Conservation (phyloP, 2,329 filamentous ascomycete genomes). For the Hawksworthiomyces lignivorus region DNA sequence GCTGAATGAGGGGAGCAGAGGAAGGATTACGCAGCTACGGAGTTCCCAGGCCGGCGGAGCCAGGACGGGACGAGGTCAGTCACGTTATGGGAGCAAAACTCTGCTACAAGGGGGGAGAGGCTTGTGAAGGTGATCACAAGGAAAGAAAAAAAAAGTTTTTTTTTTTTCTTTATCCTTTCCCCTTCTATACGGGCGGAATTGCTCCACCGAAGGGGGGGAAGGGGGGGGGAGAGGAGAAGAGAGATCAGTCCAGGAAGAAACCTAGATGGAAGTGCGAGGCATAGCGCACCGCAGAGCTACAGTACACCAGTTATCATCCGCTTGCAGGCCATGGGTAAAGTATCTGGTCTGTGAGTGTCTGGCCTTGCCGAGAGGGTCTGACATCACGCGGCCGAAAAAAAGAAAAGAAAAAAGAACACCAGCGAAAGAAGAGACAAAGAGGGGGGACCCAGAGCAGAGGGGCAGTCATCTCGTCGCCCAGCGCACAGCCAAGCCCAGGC, state of each 20-base stretch:
- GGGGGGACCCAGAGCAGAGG: not conserved
- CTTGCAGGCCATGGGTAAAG: too few species aligned
- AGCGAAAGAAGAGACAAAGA: not conserved
- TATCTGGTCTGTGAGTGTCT: too few species aligned
- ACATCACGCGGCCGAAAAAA: too few species aligned
- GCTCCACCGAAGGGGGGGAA: constrained; percentile 1
- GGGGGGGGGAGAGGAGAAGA: not conserved
- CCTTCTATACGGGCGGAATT: not conserved
- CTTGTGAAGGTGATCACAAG: constrained; percentile 13
- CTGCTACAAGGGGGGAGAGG: too few species aligned
- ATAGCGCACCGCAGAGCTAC: too few species aligned
- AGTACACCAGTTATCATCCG: too few species aligned
- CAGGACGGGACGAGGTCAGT: too few species aligned
- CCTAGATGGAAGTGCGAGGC: too few species aligned
- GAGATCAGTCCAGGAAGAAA: too few species aligned
- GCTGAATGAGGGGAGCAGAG: not conserved
- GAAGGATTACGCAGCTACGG: not conserved
- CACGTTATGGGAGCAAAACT: too few species aligned
- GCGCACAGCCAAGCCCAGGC: constrained; percentile 1
- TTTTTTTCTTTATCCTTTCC: not conserved
- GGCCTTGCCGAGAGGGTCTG: too few species aligned
- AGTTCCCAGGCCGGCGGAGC: too few species aligned
- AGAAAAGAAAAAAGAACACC: not conserved
- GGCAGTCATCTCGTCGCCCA: not conserved
- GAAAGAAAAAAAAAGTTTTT: constrained; percentile 11